A percentile compares a stretch with the other conserved stretches of the same genome.
Conservation (phyloP, 2,329 filamentous ascomycete genomes). For the Claviceps purpurea region DNA sequence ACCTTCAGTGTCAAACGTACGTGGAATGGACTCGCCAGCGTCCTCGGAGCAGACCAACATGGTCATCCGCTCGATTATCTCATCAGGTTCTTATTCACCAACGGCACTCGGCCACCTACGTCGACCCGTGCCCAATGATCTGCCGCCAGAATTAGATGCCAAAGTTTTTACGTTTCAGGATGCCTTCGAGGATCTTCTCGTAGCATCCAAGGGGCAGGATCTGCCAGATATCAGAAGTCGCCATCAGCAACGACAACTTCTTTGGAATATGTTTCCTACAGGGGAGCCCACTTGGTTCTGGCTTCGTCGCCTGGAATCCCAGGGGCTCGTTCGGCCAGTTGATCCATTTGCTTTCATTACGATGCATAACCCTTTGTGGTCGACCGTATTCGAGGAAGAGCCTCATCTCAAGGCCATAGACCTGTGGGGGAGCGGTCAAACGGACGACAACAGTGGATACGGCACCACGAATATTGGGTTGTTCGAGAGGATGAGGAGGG, state of each 20-base stretch:
- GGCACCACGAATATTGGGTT: constrained; percentile 4
- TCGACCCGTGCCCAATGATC: constrained; percentile 33
- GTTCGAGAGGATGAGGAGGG: constrained; percentile 6
- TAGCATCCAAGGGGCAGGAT: constrained; percentile 27
- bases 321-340: constrained; percentile 24
- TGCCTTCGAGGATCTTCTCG: constrained; percentile 44
- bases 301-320: constrained; percentile 24
- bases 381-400: constrained; percentile 19
- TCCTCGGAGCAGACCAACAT: not conserved
- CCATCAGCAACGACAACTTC: constrained; percentile 22
- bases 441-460: constrained; percentile 2
- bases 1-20: not conserved
- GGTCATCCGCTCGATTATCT: constrained; percentile 12
- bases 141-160: constrained; percentile 22
- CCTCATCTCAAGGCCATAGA: constrained; percentile 13
- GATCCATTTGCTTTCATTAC: constrained; percentile 8
- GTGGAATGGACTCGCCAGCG: not conserved
- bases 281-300: constrained; percentile 30
- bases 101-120: constrained; percentile 27
- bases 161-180: constrained; percentile 38
- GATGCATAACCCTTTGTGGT: constrained; percentile 13
- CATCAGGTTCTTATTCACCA: constrained; percentile 18
- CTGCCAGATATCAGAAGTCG: constrained; percentile 26
- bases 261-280: constrained; percentile 24
- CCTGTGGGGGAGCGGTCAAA: constrained; percentile 13